phyloP scores from a whole-genome alignment of 2,329 filamentous ascomycete species.

The Mycocentrospora acerina region DNA sequence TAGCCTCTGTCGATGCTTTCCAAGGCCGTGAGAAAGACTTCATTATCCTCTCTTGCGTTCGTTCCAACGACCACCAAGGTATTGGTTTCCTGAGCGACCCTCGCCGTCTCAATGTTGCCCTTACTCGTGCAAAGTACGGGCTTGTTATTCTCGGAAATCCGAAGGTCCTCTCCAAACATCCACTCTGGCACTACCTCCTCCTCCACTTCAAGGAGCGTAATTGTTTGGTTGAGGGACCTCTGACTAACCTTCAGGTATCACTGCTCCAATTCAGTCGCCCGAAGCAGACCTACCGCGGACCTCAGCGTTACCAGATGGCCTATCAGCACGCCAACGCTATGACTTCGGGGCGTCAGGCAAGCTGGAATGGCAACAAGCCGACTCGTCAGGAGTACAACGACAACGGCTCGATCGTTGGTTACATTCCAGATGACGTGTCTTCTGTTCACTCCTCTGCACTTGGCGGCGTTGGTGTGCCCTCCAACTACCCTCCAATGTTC shows the following conservation, averaged over 20 bases:
- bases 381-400: slow-evolving; percentile 62
- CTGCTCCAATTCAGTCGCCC: slow-evolving; percentile 93
- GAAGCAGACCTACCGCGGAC: slow-evolving; percentile 86
- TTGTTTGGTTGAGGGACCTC: slow-evolving; percentile 90
- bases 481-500: slow-evolving; percentile 93
- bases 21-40: slow-evolving; percentile 99
- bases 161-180: slow-evolving; percentile 96
- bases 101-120: slow-evolving; percentile 91
- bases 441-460: slow-evolving; percentile 92
- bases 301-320: slow-evolving; percentile 82
- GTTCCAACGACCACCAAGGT: slow-evolving; percentile 97
- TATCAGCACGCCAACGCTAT: slow-evolving; percentile 67
- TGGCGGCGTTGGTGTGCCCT: slow-evolving; percentile 77
- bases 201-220: slow-evolving; percentile 97
- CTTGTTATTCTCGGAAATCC: slow-evolving; percentile 96
- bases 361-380: slow-evolving; percentile 53
- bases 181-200: slow-evolving; percentile 93
- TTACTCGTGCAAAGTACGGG: slow-evolving; percentile 96
- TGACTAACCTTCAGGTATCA: slow-evolving; percentile 94
- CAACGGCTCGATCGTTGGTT: slow-evolving; percentile 85
- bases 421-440: slow-evolving; percentile 95
- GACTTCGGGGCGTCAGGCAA: slow-evolving; percentile 48
- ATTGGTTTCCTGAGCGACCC: slow-evolving; percentile 99
- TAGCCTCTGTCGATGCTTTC: slow-evolving; percentile 97
- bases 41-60: slow-evolving; percentile 95